Base-by-base conservation (phyloP, 148 eudicot genomes). In the Rhododendron mucronatum region DNA sequence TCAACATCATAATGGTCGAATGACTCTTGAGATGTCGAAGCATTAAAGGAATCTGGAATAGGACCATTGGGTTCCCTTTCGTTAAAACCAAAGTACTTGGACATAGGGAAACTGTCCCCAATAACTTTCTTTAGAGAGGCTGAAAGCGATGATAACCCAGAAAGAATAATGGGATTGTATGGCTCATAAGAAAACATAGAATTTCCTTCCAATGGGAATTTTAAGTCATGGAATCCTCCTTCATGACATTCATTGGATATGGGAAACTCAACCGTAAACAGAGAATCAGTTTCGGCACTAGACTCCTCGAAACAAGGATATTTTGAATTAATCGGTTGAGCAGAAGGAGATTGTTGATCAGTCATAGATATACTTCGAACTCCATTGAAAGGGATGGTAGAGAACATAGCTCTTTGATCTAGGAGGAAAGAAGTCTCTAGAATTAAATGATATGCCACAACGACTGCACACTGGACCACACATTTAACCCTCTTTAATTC, bases 361-460 rank as follows among this genome's bases (percentile, higher is more conserved):
- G 85, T 65, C 10, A 82, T 41, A 13, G 80, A 86, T 41, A 83
- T 30, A 81, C 84, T 87, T 78, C 85, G 65, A 50, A 71, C 85
- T 82, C 89, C 88, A 67, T 79, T 78, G 26, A 83, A 84, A 84
- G 91, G 87, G 87, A 95, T 88, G 44, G 98, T 95, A 50, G 98
- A 94, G 87, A 94, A 95, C 98, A 97, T 95, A 77, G 94, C 93
- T 61, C 90, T 89, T 87, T 95, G 98, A 92, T 97, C 98, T 28
- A 93, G 87, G 81, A 97, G 95, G 84, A 97, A 97, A 85, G 94
- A 94, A 71, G 94, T 97, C 93, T 97, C 99, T 11, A 97, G 91
- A 83, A 97, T 92, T 80, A 95, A 91, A 92, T 97, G 95, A 90
- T 95, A 94, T 87, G 99, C 99, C 98, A 97, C 93, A 81, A 95